phyloP scores from a whole-genome alignment of 1,284 basidiomycete genomes.

The Boletus mariae region DNA sequence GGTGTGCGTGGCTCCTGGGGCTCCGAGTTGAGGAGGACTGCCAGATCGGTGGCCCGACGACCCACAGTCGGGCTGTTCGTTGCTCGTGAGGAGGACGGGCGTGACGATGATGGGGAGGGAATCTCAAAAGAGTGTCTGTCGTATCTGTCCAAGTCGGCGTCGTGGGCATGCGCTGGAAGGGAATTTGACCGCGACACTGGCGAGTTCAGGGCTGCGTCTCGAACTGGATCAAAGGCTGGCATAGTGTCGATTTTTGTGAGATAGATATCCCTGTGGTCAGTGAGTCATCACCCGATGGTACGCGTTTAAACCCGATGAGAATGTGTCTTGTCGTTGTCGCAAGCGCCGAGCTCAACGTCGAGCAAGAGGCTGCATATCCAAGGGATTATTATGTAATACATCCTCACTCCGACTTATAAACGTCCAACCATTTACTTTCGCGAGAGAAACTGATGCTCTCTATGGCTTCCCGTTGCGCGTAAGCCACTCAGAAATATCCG shows the following conservation, averaged over 20 bases:
- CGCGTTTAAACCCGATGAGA: neutral
- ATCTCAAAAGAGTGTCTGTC: constrained; percentile 30
- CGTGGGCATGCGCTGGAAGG: constrained; percentile 27
- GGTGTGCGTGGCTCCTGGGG: constrained; percentile 41
- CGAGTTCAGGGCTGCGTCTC: constrained; percentile 75
- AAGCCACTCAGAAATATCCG: constrained; percentile 62
- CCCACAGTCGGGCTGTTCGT: constrained; percentile 45
- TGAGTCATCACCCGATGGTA: constrained; percentile 11
- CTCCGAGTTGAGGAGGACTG: constrained; percentile 65
- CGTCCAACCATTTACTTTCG: too few relatives aligned
- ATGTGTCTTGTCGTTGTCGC: constrained; percentile 12
- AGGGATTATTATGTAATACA: constrained; percentile 20
- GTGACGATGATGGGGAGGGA: constrained; percentile 34
- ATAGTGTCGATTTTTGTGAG: constrained; percentile 23
- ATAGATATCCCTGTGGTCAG: constrained; percentile 10
- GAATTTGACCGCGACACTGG: constrained; percentile 38
- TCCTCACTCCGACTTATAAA: neutral
- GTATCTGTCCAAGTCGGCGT: constrained; percentile 27
- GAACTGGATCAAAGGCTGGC: constrained; percentile 80
- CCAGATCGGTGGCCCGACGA: constrained; percentile 65
- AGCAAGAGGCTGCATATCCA: neutral
- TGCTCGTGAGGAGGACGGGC: constrained; percentile 33
- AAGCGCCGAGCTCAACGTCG: constrained; percentile 1
- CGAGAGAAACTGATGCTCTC: too few relatives aligned
- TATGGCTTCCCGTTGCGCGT: constrained; percentile 27